These are phyloP conservation scores for Eucalyptus shirleyi DNA, from an alignment of 345 rosid species.

Conservation along the genomic window DNA sequence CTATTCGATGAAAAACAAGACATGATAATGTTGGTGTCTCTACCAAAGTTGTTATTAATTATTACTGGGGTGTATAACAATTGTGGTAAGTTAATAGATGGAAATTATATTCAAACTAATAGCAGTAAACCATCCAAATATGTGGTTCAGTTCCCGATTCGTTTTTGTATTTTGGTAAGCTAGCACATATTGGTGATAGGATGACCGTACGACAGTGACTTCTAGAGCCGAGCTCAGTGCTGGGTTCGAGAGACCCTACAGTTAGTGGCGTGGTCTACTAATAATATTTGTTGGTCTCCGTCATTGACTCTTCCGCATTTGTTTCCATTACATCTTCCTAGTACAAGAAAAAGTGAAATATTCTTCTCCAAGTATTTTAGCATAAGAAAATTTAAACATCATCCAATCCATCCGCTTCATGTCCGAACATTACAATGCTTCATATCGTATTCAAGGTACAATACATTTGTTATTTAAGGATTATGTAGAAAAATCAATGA, in stretches of 20 bases:
- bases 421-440: not conserved
- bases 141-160: not conserved
- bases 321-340: not conserved
- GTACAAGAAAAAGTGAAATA: not conserved
- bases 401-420: not conserved
- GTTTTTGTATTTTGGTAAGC: not conserved
- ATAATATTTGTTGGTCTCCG: not conserved
- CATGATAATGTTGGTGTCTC: too few relatives aligned
- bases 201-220: not conserved
- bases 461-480: not conserved
- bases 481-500: not conserved
- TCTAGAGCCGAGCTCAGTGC: not conserved
- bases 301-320: not conserved
- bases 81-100: too few relatives aligned
- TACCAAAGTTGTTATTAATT: too few relatives aligned
- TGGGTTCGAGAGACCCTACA: not conserved
- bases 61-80: too few relatives aligned
- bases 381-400: not conserved
- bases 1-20: fast-evolving
- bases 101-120: too few relatives aligned
- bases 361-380: not conserved
- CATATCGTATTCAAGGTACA: not conserved
- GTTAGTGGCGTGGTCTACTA: not conserved
- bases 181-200: not conserved
- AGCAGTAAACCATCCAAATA: not conserved